A percentile compares a stretch with the other conserved stretches of the same genome.
Evolutionary conservation across 2,329 filamentous ascomycete species (phyloP).

Genomic region (Phyllosticta citriasiana): DNA sequence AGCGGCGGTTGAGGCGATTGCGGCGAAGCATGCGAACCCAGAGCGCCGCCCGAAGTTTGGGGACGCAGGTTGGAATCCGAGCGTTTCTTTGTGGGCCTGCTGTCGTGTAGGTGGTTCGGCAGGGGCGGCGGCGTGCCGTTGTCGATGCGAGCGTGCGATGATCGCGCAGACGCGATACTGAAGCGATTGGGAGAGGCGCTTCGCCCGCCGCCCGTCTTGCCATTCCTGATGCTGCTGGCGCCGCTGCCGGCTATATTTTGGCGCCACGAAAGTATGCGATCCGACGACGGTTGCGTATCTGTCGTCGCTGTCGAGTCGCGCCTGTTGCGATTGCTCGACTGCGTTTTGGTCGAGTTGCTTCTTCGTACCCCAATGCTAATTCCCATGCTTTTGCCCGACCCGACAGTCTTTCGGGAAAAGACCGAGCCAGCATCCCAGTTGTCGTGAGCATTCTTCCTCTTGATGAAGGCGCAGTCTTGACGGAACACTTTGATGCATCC

Average conservation of each 20-base stretch:
- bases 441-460: constrained; percentile 49
- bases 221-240: constrained; percentile 18
- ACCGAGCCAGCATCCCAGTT: constrained; percentile 68
- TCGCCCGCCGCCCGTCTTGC: constrained; percentile 20
- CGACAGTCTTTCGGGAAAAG: constrained; percentile 56
- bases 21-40: constrained; percentile 3
- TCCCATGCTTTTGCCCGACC: constrained; percentile 28
- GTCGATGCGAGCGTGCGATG: constrained; percentile 14
- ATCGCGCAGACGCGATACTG: constrained; percentile 15
- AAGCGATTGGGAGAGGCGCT: constrained; percentile 41
- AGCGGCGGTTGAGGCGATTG: not conserved
- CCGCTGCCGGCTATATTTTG: constrained; percentile 46
- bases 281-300: constrained; percentile 41
- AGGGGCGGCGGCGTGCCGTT: constrained; percentile 10
- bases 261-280: constrained; percentile 82
- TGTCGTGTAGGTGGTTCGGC: constrained; percentile 7
- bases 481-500: constrained; percentile 91
- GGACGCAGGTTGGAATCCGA: not conserved
- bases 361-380: constrained; percentile 14
- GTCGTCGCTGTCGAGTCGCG: constrained; percentile 35
- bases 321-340: constrained; percentile 39
- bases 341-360: constrained; percentile 45
- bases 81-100: not conserved
- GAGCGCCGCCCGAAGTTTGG: constrained; percentile 5
- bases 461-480: constrained; percentile 80